phyloP scores from a whole-genome alignment of 192 early-diverging fungal genomes.

The Coemansia reversa region DNA sequence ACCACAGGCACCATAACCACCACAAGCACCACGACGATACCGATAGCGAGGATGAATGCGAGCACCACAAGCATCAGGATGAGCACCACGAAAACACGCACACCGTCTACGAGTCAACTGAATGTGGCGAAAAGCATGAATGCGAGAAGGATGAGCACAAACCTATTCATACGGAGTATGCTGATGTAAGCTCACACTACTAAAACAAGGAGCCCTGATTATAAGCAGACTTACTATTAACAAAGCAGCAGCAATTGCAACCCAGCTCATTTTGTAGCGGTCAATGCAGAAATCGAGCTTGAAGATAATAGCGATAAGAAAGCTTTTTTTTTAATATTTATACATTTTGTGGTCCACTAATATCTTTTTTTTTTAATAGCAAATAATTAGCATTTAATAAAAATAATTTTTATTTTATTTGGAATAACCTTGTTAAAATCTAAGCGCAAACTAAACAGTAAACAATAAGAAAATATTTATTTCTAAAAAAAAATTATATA shows the following conservation, averaged over 20 bases:
- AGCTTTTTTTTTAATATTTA: neutral
- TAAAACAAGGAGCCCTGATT: neutral
- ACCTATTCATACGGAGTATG: neutral
- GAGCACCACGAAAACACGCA: slow-evolving; percentile 14
- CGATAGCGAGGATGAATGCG: slow-evolving; percentile 22
- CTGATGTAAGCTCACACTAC: neutral
- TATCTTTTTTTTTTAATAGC: too few species aligned
- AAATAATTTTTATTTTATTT: too few species aligned
- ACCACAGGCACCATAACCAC: slow-evolving; percentile 14
- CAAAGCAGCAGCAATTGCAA: neutral
- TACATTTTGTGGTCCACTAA: too few species aligned
- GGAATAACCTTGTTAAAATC: too few species aligned
- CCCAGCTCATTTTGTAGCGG: neutral
- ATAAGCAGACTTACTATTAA: neutral
- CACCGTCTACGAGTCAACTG: slow-evolving; percentile 27
- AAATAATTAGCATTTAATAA: too few species aligned
- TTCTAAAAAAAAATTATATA: too few species aligned
- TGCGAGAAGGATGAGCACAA: neutral
- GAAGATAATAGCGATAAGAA: neutral
- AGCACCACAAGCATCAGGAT: neutral
- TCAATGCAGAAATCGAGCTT: slow-evolving; percentile 2
- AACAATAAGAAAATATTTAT: too few species aligned
- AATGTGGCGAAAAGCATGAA: slow-evolving; percentile 7
- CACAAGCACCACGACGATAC: slow-evolving; percentile 10
- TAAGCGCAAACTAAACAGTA: too few species aligned